Conservation (phyloP, 139 green algal genomes). For the Microglena sp. region DNA sequence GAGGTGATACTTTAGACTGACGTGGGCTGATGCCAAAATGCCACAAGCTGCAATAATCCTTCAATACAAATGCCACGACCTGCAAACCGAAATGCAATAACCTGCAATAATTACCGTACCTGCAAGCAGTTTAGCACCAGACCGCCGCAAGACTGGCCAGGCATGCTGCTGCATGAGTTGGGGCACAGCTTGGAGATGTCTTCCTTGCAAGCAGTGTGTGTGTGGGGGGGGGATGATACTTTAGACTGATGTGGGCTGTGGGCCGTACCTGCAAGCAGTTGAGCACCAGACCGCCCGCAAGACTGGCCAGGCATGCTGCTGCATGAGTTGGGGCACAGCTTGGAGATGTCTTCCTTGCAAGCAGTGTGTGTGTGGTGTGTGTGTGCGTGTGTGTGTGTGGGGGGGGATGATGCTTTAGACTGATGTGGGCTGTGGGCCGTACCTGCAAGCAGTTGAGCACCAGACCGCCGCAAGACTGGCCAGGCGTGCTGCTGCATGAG, state of each 20-base stretch:
- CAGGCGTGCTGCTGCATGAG: slow-evolving; percentile 37
- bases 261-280: slow-evolving; percentile 71
- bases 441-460: slow-evolving; percentile 74
- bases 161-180: slow-evolving; percentile 39
- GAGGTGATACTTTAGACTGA: too few species aligned
- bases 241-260: too few species aligned
- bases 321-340: slow-evolving; percentile 61
- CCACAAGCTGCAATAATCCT: too few species aligned
- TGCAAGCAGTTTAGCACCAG: slow-evolving; percentile 73
- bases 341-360: slow-evolving; percentile 63
- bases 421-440: too few species aligned
- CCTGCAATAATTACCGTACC: too few species aligned
- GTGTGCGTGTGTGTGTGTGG: too few species aligned
- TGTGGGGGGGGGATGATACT: too few species aligned
- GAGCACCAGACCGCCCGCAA: slow-evolving; percentile 67
- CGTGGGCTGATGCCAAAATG: too few species aligned
- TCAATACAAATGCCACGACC: too few species aligned
- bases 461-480: slow-evolving; percentile 62
- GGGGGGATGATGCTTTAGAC: too few species aligned
- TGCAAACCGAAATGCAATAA: too few species aligned
- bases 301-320: slow-evolving; percentile 11
- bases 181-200: slow-evolving; percentile 66
- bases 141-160: slow-evolving; percentile 60
- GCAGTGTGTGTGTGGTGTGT: too few species aligned
- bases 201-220: slow-evolving; percentile 63